A percentile compares a stretch with the other conserved stretches of the same genome.
Conservation (phyloP, 257 asterid species). For the Przewalskia tangutica region DNA sequence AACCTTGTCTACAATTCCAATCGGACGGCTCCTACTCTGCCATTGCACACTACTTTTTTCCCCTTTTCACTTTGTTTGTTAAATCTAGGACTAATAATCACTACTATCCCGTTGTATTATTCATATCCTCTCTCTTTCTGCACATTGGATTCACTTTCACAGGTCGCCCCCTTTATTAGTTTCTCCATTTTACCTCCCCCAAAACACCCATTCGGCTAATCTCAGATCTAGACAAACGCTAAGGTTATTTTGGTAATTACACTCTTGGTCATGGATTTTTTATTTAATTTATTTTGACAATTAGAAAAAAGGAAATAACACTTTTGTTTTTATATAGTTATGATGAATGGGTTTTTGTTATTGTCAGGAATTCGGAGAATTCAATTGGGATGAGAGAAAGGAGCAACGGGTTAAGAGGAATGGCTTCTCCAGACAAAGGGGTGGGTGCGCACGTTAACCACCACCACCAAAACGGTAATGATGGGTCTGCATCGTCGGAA, state of each 20-base stretch:
- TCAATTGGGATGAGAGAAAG: constrained; percentile 39
- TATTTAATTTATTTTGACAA: background rate
- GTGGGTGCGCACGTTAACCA: constrained; percentile 4
- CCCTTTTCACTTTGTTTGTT: background rate
- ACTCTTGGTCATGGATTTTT: background rate
- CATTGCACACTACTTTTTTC: background rate
- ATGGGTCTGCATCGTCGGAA: constrained; percentile 69
- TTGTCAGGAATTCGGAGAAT: constrained; percentile 53
- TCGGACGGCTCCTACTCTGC: constrained; percentile 31
- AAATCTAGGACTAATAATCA: background rate
- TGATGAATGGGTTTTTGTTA: background rate
- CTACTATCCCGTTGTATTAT: background rate
- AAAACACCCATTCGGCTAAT: constrained; percentile 12
- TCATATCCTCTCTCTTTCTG: background rate
- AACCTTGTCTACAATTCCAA: constrained; percentile 20
- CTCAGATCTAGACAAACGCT: constrained; percentile 35
- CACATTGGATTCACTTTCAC: constrained; percentile 6
- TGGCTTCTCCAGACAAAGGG: constrained; percentile 38
- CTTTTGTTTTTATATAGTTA: background rate
- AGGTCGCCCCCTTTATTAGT: background rate
- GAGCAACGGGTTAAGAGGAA: constrained; percentile 33
- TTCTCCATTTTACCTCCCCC: background rate
- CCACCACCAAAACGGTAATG: constrained; percentile 6
- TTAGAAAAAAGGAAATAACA: background rate
- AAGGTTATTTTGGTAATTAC: constrained; percentile 43